phyloP scores from a whole-genome alignment of 306 rosid genomes.

The Vigna reflexopilosa region DNA sequence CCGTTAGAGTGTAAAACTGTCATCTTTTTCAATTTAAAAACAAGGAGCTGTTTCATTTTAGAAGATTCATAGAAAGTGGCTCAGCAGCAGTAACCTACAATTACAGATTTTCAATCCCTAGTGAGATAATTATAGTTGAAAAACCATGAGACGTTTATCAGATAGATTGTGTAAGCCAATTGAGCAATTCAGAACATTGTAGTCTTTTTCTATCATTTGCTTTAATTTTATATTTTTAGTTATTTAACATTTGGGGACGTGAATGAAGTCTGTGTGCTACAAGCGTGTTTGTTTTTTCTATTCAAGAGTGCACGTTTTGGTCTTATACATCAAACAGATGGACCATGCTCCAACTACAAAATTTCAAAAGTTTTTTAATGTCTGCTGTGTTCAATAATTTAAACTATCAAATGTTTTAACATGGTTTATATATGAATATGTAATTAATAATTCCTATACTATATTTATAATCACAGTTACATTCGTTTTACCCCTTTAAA shows the following conservation, averaged over 20 bases:
- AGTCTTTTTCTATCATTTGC: neutral
- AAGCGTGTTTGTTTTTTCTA: no score
- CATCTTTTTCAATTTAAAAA: neutral
- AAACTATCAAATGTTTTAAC: neutral
- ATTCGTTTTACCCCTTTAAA: neutral
- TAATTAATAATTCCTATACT: neutral
- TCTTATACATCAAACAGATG: no score
- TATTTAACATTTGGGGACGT: neutral
- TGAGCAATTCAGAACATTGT: neutral
- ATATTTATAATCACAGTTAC: neutral
- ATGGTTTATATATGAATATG: neutral
- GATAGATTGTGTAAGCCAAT: constrained; percentile 8
- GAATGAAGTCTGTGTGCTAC: neutral
- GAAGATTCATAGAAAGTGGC: neutral
- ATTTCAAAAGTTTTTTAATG: no score
- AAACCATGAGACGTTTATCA: neutral
- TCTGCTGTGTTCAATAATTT: no score
- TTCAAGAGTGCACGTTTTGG: no score
- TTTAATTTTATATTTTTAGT: neutral
- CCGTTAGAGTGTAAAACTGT: neutral
- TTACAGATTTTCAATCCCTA: neutral
- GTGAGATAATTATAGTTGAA: neutral
- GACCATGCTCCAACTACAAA: no score
- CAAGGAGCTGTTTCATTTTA: no score
- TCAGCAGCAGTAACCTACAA: neutral